These are phyloP conservation scores for Copromyces sp. DNA, from an alignment of 495 filamentous ascomycete genomes.

Conservation along the genomic window DNA sequence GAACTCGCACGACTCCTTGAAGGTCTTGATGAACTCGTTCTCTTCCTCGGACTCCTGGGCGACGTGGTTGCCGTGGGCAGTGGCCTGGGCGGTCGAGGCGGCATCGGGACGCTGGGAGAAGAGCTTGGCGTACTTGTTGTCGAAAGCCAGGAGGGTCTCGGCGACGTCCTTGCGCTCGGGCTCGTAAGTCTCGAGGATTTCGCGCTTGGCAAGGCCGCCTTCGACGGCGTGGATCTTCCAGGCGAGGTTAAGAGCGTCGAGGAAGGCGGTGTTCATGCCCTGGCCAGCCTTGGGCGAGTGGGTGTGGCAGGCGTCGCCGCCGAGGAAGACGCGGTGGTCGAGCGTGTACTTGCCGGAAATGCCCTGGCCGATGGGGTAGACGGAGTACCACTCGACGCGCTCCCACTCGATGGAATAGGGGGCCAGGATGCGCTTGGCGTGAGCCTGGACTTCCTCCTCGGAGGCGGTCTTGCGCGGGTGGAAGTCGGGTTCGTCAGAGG, in stretches of 20 bases:
- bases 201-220: slow-evolving; percentile 45
- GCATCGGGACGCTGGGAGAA: slow-evolving; percentile 51
- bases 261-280: slow-evolving; percentile 78
- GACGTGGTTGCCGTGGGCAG: slow-evolving; percentile 20
- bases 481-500: slow-evolving; percentile 52
- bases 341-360: slow-evolving; percentile 58
- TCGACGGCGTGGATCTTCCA: slow-evolving; percentile 76
- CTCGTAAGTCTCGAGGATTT: slow-evolving; percentile 61
- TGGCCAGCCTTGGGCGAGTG: slow-evolving; percentile 75
- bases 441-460: slow-evolving; percentile 54
- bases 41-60: slow-evolving; percentile 28
- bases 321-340: slow-evolving; percentile 61
- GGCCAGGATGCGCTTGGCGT: slow-evolving; percentile 54
- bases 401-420: slow-evolving; percentile 66
- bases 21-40: slow-evolving; percentile 64
- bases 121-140: slow-evolving; percentile 58
- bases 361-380: slow-evolving; percentile 65
- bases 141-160: slow-evolving; percentile 61
- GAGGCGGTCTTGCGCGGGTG: slow-evolving; percentile 52
- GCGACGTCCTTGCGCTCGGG: slow-evolving; percentile 60
- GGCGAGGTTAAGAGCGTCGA: slow-evolving; percentile 71
- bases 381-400: slow-evolving; percentile 55
- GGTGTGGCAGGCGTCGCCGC: slow-evolving; percentile 76
- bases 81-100: slow-evolving; percentile 37
- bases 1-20: slow-evolving; percentile 62